Conservation (phyloP, 1,284 basidiomycete genomes). For the Puccinia polysora region DNA sequence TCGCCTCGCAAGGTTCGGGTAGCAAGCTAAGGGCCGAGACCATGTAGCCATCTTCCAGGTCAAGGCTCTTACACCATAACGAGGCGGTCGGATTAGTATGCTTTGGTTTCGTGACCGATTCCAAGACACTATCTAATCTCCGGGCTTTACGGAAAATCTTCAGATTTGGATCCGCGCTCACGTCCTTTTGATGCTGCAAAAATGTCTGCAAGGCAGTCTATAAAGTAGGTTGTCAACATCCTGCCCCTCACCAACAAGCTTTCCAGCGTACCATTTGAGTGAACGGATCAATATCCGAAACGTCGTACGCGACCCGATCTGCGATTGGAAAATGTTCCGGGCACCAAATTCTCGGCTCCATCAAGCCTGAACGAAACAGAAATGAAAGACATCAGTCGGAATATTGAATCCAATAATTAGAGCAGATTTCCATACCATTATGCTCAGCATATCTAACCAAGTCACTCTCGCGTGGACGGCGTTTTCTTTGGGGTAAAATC, state of each 20-base stretch:
- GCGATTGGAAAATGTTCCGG: constrained; percentile 21
- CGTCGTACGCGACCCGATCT: constrained; percentile 18
- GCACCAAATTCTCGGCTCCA: constrained; percentile 44
- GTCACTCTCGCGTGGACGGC: constrained; percentile 28
- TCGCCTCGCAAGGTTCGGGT: constrained; percentile 13
- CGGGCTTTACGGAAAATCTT: constrained; percentile 38
- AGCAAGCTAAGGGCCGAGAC: constrained; percentile 30
- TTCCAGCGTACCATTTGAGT: constrained; percentile 38
- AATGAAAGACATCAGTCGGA: not conserved
- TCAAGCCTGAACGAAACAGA: constrained; percentile 4
- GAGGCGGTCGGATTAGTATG: not conserved
- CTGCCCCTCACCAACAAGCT: no score
- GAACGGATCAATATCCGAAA: constrained; percentile 21
- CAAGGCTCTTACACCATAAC: constrained; percentile 16
- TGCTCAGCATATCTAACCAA: constrained; percentile 36
- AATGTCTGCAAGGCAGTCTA: constrained; percentile 41
- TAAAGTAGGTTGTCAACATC: not conserved
- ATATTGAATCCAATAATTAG: not conserved
- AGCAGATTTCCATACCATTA: constrained; percentile 10
- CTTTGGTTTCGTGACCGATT: constrained; percentile 30
- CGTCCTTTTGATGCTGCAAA: constrained; percentile 28
- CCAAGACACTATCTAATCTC: constrained; percentile 38
- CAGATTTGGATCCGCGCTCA: constrained; percentile 23
- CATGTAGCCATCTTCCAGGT: constrained; percentile 42
- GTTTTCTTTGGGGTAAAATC: constrained; percentile 33